Evolutionary conservation across 768 basidiomycete genomes (phyloP), one percentile per base, ranked within the genome.

Genomic region (Kwoniella europaea): DNA sequence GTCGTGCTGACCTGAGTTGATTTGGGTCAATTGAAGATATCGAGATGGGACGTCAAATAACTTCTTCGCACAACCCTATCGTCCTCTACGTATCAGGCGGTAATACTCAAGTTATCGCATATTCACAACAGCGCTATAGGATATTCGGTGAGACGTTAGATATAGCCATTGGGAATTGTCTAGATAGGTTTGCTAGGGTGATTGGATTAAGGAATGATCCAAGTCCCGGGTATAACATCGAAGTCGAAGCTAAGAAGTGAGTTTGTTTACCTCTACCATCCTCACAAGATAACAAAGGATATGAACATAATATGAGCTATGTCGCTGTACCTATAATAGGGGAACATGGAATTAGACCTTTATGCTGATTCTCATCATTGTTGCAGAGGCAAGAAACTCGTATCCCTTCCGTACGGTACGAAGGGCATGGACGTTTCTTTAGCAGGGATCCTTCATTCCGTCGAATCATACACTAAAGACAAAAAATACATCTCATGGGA

Each of bases 61-160:
- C 97, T 2, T 91, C 91, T 58, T 95, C 97, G 4, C 90, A 90
- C 71, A 94, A 98, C 79, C 97, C 97, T 1, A 90, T 99, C 76
- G 94, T 98, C 6, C 89, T 98, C 44, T 99, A 99, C 79, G 97
- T 99, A 20, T 98, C 97, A 0, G 97, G 97, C 13, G 97, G 97
- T 4, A 99, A 99, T 84, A 98, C 97, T 0, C 97, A 99, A 84
- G 95, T 99, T 16, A 98, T 99, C 77, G 97, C 97, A 1, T 99
- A 99, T 84, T 98, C 95, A 22, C 91, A 92, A 69, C 94, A 98
- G 83, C 89, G 94, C 72, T 99, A 99, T 82, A 89, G 97, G 54
- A 99, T 99, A 71, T 99, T 99, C 79, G 97, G 97, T 16, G 97
- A 99, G 85, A 98, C 97, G 1, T 87, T 99, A 65, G 97, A 99